phyloP scores from a whole-genome alignment of 106 monocot species.

The Phalaenopsis aphrodite region DNA sequence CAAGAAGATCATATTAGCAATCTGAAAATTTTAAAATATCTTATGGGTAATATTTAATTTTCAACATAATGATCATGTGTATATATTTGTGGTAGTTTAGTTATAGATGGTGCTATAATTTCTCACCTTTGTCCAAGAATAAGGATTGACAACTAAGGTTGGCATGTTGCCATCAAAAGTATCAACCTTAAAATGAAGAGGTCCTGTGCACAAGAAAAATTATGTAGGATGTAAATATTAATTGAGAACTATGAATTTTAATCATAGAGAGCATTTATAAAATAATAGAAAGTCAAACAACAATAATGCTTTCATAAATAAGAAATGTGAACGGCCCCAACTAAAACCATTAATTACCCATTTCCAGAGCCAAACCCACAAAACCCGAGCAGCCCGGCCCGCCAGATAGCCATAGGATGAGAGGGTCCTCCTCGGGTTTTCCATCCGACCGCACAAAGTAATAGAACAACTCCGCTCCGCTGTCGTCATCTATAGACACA shows the following conservation, averaged over 20 bases:
- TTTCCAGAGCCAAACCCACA: not conserved
- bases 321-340: no score
- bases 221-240: no score
- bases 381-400: conserved; percentile 10
- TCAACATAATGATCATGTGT: no score
- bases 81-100: no score
- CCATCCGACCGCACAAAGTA: conserved; percentile 10
- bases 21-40: not conserved
- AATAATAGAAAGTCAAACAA: no score
- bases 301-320: no score
- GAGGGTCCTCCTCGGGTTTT: conserved; percentile 10
- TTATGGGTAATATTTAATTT: no score
- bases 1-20: not conserved
- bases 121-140: not conserved
- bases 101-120: not conserved
- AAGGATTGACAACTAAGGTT: not conserved
- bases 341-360: not conserved
- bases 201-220: not conserved
- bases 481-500: not conserved
- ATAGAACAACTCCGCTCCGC: conserved; percentile 3
- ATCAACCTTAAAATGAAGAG: not conserved
- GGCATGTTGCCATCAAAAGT: not conserved
- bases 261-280: not conserved
- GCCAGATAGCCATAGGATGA: conserved; percentile 10
- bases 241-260: not conserved